Evolutionary conservation across 345 rosid genomes (phyloP).

Genomic region (Melaleuca alternifolia): DNA sequence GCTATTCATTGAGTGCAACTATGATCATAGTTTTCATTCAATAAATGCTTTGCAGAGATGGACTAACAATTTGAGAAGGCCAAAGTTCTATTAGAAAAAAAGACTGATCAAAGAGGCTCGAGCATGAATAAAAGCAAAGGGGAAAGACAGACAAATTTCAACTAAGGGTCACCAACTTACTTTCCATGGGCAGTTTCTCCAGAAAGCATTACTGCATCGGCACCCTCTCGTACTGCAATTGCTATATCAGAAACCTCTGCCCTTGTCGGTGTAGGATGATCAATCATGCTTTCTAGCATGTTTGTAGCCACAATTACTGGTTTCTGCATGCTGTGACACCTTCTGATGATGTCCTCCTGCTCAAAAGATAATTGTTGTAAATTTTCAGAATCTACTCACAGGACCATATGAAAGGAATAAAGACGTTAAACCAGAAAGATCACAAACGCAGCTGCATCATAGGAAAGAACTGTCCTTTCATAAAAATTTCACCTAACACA

Average conservation of each 20-base stretch:
- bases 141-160: neutral
- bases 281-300: constrained; percentile 97
- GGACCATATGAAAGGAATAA: neutral
- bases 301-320: constrained; percentile 96
- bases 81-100: neutral
- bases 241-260: constrained; percentile 98
- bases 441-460: neutral
- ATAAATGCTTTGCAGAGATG: neutral
- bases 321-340: constrained; percentile 80
- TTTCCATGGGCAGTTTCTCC: constrained; percentile 99
- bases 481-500: neutral
- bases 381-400: neutral
- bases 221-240: constrained; percentile 90
- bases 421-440: neutral
- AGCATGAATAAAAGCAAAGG: neutral
- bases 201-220: constrained; percentile 97
- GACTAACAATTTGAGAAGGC: neutral
- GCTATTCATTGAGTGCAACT: neutral
- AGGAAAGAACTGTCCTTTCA: neutral
- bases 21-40: neutral
- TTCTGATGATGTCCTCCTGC: constrained; percentile 87
- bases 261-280: constrained; percentile 97
- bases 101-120: neutral
- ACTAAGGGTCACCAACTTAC: constrained; percentile 26
- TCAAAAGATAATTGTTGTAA: neutral